Evolutionary conservation across 1,284 basidiomycete genomes (phyloP).

Genomic region (Rhodotorula mucilaginosa): DNA sequence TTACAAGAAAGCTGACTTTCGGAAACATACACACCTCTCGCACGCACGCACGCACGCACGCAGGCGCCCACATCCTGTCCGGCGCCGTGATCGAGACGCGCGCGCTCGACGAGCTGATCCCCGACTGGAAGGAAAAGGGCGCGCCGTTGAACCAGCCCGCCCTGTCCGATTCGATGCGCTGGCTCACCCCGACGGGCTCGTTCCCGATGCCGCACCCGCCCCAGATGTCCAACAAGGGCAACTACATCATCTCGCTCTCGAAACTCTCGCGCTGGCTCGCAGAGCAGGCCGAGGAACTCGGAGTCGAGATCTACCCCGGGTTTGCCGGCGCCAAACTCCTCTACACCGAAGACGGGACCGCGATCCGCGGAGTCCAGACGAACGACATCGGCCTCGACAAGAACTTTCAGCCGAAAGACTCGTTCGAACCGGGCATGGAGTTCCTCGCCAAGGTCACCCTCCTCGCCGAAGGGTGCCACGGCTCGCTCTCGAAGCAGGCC

Average conservation of each 20-base stretch:
- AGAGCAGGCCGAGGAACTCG: slow-evolving; percentile 77
- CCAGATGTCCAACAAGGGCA: slow-evolving; percentile 92
- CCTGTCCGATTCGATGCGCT: slow-evolving; percentile 79
- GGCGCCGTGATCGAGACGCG: slow-evolving; percentile 93
- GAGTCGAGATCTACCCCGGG: slow-evolving; percentile 95
- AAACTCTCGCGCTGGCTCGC: slow-evolving; percentile 87
- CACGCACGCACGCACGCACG: neutral
- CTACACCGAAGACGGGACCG: slow-evolving; percentile 65
- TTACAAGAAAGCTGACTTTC: neutral
- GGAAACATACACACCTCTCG: neutral
- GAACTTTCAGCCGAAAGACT: slow-evolving; percentile 73
- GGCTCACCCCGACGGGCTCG: slow-evolving; percentile 68
- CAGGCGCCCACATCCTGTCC: slow-evolving; percentile 91
- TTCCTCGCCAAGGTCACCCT: slow-evolving; percentile 91
- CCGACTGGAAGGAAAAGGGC: slow-evolving; percentile 70
- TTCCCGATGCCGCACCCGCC: slow-evolving; percentile 93
- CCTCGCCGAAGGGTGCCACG: slow-evolving; percentile 95
- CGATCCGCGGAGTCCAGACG: slow-evolving; percentile 79
- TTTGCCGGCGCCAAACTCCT: slow-evolving; percentile 86
- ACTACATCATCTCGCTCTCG: slow-evolving; percentile 90
- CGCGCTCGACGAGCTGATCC: slow-evolving; percentile 87
- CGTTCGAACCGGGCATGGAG: slow-evolving; percentile 95
- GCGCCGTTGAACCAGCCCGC: slow-evolving; percentile 74
- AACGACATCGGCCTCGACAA: slow-evolving; percentile 93
- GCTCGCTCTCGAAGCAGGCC: slow-evolving; percentile 79